Base-by-base conservation (phyloP, 2,329 filamentous ascomycete genomes). In the Neonectria faginata region DNA sequence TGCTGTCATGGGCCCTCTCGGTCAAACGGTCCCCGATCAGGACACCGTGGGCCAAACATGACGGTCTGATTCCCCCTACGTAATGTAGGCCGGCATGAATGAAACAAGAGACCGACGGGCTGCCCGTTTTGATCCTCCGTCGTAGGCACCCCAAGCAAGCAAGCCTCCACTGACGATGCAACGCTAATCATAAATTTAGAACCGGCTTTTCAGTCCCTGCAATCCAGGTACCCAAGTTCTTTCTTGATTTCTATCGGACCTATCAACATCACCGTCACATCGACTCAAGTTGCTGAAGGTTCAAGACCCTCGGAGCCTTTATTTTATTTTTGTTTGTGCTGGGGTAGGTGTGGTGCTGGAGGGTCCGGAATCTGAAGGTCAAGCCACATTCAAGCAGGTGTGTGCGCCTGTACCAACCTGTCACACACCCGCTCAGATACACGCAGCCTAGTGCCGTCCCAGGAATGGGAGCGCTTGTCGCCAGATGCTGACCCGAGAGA, bases 141-240 rank as follows among this genome's bases (percentile, higher is more conserved):
- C 42, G 52, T 52, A 61, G 44, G 48, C 56, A 59, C 39, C 39
- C 41, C 36, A 41, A 39, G 33, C 51, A 44, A 52, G 42, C 25
- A 61, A 57, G 53, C 57, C 39, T 60, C 52, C 64, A 64, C 64
- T 41, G 57, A 39, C 27, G 52, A 57, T 58, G 57, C 41, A 31
- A 64, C 57, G 50, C 27, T 57, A 62, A 64, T 58, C 58, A 60
- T 58, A 66, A 60, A 59, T 64, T 57, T 64, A 66, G 60, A 64
- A 66, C 20, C 47, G n/a, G 62, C 39, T 48, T 55, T 39, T 18
- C 22, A 22, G 55, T 41, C 22, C 51, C 36, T 56, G 41, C 31
- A 47, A 29, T 41, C 33, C 25, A 44, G 48, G 54, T 33, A 36
- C 44, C 51, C 57, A 57, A 31, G 45, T 41, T 41, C 16, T 27